A percentile compares a stretch with the other conserved stretches of the same genome.
Evolutionary conservation across 306 rosid species (phyloP).

Genomic region (Alnus rubra): DNA sequence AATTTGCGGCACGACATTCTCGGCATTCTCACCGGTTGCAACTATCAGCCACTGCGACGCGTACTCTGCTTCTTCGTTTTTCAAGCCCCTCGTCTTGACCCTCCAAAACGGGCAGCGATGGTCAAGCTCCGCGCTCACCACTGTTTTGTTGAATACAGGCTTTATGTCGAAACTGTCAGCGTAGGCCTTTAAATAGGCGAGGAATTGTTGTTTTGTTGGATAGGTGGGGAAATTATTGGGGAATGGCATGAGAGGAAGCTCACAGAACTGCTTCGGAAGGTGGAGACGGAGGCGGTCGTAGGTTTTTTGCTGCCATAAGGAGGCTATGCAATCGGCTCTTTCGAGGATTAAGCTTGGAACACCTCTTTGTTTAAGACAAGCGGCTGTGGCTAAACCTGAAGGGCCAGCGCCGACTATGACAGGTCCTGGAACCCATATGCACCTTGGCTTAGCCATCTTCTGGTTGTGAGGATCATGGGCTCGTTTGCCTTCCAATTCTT

Average conservation of each 20-base stretch:
- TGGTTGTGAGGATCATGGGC: conserved; percentile 45
- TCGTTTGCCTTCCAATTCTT: conserved; percentile 69
- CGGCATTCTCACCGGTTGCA: conserved; percentile 92
- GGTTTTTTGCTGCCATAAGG: conserved; percentile 82
- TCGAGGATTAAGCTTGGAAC: conserved; percentile 71
- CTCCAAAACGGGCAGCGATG: conserved; percentile 44
- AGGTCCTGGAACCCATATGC: conserved; percentile 51
- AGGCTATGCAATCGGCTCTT: conserved; percentile 72
- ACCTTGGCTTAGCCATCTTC: conserved; percentile 24
- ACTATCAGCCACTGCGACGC: conserved; percentile 68
- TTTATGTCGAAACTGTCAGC: conserved; percentile 55
- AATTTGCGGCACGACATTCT: conserved; percentile 59
- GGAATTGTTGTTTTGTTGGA: conserved; percentile 80
- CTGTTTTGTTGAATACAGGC: conserved; percentile 51
- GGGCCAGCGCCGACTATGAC: conserved; percentile 96
- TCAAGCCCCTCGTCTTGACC: conserved; percentile 42
- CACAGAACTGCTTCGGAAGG: conserved; percentile 86
- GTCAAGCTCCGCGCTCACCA: conserved; percentile 63
- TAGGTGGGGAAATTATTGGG: conserved; percentile 75
- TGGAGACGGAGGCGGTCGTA: conserved; percentile 90
- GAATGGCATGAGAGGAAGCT: conserved; percentile 77
- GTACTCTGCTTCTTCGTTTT: conserved; percentile 44
- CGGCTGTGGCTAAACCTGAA: conserved; percentile 85
- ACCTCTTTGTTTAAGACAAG: conserved; percentile 79
- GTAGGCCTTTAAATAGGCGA: conserved; percentile 56